Percentiles rank a stretch among this genome's conserved stretches.
phyloP scores from a whole-genome alignment of 2,329 filamentous ascomycete genomes.

The Cladosporium austrohemisphaericum region DNA sequence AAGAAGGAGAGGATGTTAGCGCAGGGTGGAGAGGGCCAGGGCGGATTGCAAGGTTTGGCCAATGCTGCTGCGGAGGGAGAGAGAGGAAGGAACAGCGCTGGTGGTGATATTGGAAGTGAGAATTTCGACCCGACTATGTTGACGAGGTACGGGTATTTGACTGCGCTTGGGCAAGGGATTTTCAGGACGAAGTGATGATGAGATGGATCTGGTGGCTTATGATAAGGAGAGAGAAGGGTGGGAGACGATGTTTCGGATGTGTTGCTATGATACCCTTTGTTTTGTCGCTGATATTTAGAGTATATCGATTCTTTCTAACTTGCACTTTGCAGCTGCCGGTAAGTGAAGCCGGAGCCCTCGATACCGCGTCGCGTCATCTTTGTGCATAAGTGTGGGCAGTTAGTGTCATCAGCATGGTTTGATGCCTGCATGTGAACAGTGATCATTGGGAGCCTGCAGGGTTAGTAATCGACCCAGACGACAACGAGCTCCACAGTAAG shows the following conservation, averaged over 20 bases:
- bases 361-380: no score
- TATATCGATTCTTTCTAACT: no score
- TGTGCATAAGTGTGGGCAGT: no score
- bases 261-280: conserved; percentile 13
- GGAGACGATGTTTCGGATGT: not conserved
- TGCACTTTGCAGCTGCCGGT: no score
- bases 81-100: conserved; percentile 17
- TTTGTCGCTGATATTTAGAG: no score
- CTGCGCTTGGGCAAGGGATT: conserved; percentile 35
- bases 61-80: conserved; percentile 40
- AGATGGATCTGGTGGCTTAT: no score
- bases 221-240: conserved; percentile 15
- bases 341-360: no score
- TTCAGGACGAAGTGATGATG: conserved; percentile 23
- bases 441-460: no score
- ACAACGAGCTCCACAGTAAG: not conserved
- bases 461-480: not conserved
- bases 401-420: no score
- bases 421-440: no score
- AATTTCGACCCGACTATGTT: conserved; percentile 37
- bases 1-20: conserved; percentile 39
- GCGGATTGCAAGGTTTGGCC: conserved; percentile 57
- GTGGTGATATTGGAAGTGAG: conserved; percentile 7
- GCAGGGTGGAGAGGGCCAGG: conserved; percentile 35
- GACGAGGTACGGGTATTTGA: conserved; percentile 38